Percentiles rank a stretch among this genome's conserved stretches.
Conservation (phyloP, 1,139 yeast genomes). For the Yamadazyma pseudoaaseri region DNA sequence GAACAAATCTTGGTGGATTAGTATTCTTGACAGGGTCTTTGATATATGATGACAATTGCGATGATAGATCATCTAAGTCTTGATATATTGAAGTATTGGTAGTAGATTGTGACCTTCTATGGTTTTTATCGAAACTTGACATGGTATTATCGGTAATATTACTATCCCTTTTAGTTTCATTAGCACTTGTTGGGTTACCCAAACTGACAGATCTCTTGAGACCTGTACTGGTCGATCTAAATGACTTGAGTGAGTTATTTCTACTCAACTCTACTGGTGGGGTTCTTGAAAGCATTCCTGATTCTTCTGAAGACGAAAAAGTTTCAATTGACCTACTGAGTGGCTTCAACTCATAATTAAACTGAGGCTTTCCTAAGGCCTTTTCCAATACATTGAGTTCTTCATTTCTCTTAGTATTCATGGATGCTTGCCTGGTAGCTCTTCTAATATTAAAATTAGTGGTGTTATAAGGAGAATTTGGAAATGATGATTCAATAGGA, state of each 20-base stretch:
- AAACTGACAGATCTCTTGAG: constrained; percentile 1
- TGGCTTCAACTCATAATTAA: constrained; percentile 29
- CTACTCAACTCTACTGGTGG: constrained; percentile 16
- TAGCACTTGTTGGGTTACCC: background rate
- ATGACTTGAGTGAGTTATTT: constrained; percentile 15
- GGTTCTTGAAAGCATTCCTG: constrained; percentile 14
- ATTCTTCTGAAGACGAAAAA: constrained; percentile 17
- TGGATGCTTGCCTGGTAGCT: constrained; percentile 1
- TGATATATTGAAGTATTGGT: constrained; percentile 28
- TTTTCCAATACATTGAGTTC: constrained; percentile 10
- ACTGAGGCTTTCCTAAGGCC: constrained; percentile 10
- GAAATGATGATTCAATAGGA: constrained; percentile 6
- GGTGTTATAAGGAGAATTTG: constrained; percentile 5
- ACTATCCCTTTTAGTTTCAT: constrained; percentile 9
- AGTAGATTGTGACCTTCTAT: constrained; percentile 26
- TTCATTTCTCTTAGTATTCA: constrained; percentile 15
- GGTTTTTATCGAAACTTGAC: constrained; percentile 11
- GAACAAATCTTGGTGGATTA: constrained; percentile 14
- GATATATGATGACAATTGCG: constrained; percentile 25
- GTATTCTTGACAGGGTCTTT: constrained; percentile 7
- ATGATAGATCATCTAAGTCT: constrained; percentile 30
- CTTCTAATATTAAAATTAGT: constrained; percentile 3
- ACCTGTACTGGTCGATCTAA: constrained; percentile 9
- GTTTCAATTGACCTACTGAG: constrained; percentile 32
- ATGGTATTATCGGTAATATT: constrained; percentile 9